These are phyloP conservation scores for Mycena amicta DNA, from an alignment of 768 basidiomycete genomes.

Conservation along the genomic window DNA sequence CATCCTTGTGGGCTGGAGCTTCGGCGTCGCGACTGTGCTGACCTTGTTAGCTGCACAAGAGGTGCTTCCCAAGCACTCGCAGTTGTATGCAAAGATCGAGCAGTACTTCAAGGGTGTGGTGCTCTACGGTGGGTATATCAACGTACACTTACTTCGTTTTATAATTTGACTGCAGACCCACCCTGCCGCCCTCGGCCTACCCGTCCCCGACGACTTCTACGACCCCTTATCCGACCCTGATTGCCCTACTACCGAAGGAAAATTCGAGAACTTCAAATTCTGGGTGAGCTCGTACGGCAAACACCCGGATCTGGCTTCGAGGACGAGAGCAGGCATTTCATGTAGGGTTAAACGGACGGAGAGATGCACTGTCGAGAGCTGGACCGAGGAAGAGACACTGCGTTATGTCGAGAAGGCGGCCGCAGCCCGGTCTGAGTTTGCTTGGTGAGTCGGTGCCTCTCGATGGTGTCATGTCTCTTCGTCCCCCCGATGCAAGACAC, in stretches of 20 bases:
- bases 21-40: conserved; percentile 33
- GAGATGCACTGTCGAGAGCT: too few relatives aligned
- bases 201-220: conserved; percentile 29
- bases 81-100: conserved; percentile 28
- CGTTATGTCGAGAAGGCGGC: too few relatives aligned
- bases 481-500: too few relatives aligned
- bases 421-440: too few relatives aligned
- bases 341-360: too few relatives aligned
- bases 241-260: conserved; percentile 26
- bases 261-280: conserved; percentile 26
- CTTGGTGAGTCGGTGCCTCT: too few relatives aligned
- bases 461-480: too few relatives aligned
- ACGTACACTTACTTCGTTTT: too few relatives aligned
- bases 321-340: too few relatives aligned
- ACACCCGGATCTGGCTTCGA: conserved; percentile 22
- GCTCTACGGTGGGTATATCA: conserved; percentile 37
- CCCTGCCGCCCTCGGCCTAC: conserved; percentile 32
- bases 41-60: conserved; percentile 31
- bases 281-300: conserved; percentile 36
- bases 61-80: conserved; percentile 25
- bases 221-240: conserved; percentile 27
- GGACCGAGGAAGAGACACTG: too few relatives aligned
- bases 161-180: too few relatives aligned
- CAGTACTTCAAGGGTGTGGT: conserved; percentile 34
- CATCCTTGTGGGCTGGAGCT: conserved; percentile 42